phyloP scores from a whole-genome alignment of 306 rosid genomes.

The Prunus dulcis region DNA sequence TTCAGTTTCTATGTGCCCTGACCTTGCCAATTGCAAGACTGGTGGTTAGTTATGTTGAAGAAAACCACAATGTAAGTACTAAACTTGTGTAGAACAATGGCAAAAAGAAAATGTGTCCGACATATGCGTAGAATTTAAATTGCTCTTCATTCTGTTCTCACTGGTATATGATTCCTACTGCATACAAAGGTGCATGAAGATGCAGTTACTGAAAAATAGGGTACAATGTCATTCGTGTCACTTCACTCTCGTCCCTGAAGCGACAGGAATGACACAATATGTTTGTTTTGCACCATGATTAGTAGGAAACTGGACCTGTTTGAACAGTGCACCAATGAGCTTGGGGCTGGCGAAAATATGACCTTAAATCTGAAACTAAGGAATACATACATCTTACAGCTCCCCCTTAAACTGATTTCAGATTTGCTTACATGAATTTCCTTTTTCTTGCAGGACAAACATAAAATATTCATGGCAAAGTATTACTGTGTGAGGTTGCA shows the following conservation, averaged over 20 bases:
- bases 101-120: too few relatives aligned
- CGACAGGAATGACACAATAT: background rate
- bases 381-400: background rate
- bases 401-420: background rate
- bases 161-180: background rate
- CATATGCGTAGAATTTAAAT: background rate
- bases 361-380: too few relatives aligned
- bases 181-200: too few relatives aligned
- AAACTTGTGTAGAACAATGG: background rate
- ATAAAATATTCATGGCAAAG: conserved; percentile 91
- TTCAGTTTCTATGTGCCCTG: conserved; percentile 64
- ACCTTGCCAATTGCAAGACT: conserved; percentile 75
- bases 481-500: conserved; percentile 86
- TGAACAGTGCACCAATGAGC: too few relatives aligned
- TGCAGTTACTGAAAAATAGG: background rate
- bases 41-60: conserved; percentile 61
- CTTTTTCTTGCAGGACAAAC: conserved; percentile 55
- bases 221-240: background rate
- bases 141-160: background rate
- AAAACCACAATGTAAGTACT: conserved; percentile 65
- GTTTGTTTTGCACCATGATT: background rate
- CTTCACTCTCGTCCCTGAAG: background rate
- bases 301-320: too few relatives aligned
- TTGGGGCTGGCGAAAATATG: too few relatives aligned
- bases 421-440: background rate